Conservation (phyloP, 2,329 filamentous ascomycete species). For the Aspergillus sclerotialis region DNA sequence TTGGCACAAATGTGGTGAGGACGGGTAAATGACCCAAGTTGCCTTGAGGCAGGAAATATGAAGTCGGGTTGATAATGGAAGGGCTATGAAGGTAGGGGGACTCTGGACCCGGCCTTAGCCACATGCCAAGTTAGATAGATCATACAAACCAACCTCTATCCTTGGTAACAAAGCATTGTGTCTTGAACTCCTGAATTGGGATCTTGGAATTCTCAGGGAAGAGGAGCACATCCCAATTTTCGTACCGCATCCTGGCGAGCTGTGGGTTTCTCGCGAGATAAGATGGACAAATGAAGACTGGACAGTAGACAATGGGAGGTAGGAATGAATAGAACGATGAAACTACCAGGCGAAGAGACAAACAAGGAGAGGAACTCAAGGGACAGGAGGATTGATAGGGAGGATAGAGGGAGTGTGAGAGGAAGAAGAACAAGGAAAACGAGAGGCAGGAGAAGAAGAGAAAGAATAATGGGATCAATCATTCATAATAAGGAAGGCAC, state of each 20-base stretch:
- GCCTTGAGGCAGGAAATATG: slow-evolving; percentile 17
- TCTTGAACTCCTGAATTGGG: slow-evolving; percentile 76
- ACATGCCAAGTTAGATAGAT: not conserved
- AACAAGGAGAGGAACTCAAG: too few relatives aligned
- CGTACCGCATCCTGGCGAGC: slow-evolving; percentile 62
- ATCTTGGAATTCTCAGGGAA: slow-evolving; percentile 63
- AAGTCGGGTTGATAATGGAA: slow-evolving; percentile 24
- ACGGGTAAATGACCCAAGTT: slow-evolving; percentile 48
- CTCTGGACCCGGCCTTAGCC: slow-evolving; percentile 26
- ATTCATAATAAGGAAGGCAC: not conserved
- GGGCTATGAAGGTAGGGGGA: slow-evolving; percentile 46
- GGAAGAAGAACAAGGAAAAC: slow-evolving; percentile 1
- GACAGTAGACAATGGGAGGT: slow-evolving; percentile 2
- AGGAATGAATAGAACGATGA: not conserved
- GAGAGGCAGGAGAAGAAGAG: not conserved
- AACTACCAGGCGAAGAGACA: slow-evolving; percentile 11
- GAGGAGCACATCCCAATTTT: slow-evolving; percentile 78
- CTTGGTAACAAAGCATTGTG: slow-evolving; percentile 62
- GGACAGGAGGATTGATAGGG: slow-evolving; percentile 2
- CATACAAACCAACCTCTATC: slow-evolving; percentile 36
- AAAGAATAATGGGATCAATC: not conserved
- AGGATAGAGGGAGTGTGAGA: slow-evolving; percentile 3
- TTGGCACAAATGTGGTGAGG: slow-evolving; percentile 65
- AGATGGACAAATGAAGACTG: slow-evolving; percentile 16
- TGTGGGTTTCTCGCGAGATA: slow-evolving; percentile 27